These are phyloP conservation scores for Rutstroemia sydowiana DNA, from an alignment of 2,329 filamentous ascomycete genomes.

Conservation along the genomic window DNA sequence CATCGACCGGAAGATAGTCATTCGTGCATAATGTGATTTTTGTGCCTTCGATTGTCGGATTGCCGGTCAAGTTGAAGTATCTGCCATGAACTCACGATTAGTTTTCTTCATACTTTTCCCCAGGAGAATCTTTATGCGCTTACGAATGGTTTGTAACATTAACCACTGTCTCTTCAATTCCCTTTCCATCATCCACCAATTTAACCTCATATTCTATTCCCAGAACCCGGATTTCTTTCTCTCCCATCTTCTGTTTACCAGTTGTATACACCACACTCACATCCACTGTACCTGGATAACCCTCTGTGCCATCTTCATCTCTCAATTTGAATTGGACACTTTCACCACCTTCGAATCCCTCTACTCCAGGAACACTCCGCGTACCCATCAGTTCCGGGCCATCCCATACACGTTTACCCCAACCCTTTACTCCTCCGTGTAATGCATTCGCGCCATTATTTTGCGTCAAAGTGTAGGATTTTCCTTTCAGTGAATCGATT, in stretches of 20 bases:
- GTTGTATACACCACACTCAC: slow-evolving; percentile 71
- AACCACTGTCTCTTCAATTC: slow-evolving; percentile 81
- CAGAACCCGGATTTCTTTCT: slow-evolving; percentile 61
- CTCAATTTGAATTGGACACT: slow-evolving; percentile 57
- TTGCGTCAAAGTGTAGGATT: slow-evolving; percentile 59
- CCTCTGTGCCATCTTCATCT: slow-evolving; percentile 78
- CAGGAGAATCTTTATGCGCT: slow-evolving; percentile 17
- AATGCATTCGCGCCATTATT: slow-evolving; percentile 75
- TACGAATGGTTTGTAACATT: slow-evolving; percentile 96
- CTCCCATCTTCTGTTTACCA: slow-evolving; percentile 55
- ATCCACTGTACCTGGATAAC: slow-evolving; percentile 81
- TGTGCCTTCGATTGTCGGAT: slow-evolving; percentile 54
- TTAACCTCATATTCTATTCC: slow-evolving; percentile 87
- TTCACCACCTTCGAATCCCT: slow-evolving; percentile 54
- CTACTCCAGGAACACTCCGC: slow-evolving; percentile 40
- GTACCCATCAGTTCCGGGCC: slow-evolving; percentile 59
- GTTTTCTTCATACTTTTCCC: not conserved
- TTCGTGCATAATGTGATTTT: slow-evolving; percentile 50
- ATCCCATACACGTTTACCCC: slow-evolving; percentile 73
- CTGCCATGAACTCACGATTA: slow-evolving; percentile 16
- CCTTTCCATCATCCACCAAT: slow-evolving; percentile 47
- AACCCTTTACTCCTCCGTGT: slow-evolving; percentile 67
- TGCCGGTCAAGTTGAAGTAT: slow-evolving; percentile 57
- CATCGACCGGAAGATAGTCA: slow-evolving; percentile 67
- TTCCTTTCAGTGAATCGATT: slow-evolving; percentile 65